Conservation (phyloP, 2,329 filamentous ascomycete species). For the Pestalotiopsis sp. region DNA sequence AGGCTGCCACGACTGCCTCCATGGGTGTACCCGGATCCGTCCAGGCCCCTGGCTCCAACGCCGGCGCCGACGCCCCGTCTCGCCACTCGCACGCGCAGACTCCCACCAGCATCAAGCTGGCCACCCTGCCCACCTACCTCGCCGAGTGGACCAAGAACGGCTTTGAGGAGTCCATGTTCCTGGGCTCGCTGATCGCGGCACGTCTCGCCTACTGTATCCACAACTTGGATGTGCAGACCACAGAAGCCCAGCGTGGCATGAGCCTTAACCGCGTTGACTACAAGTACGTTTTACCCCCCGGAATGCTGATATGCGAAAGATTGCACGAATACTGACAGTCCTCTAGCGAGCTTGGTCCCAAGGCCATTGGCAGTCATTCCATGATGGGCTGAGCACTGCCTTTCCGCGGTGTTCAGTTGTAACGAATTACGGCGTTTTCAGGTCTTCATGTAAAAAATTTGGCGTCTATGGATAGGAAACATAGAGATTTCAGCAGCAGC, state of each 20-base stretch:
- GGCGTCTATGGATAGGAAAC: not conserved
- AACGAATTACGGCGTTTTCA: not conserved
- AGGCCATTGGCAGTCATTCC: conserved; percentile 55
- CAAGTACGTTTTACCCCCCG: conserved; percentile 49
- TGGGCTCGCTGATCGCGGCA: conserved; percentile 85
- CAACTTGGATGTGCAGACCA: conserved; percentile 54
- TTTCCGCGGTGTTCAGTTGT: not conserved
- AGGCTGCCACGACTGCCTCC: conserved; percentile 82
- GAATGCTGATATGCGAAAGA: not conserved
- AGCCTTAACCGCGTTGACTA: conserved; percentile 62
- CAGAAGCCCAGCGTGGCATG: conserved; percentile 58
- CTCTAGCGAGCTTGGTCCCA: conserved; percentile 54
- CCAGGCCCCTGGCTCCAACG: conserved; percentile 42
- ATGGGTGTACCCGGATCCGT: conserved; percentile 44
- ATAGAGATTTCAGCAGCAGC: not conserved
- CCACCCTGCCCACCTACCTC: conserved; percentile 81
- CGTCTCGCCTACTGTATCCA: conserved; percentile 61
- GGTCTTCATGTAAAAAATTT: not conserved
- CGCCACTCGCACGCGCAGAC: conserved; percentile 67
- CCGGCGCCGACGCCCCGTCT: conserved; percentile 42
- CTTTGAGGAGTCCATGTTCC: conserved; percentile 81
- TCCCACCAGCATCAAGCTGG: conserved; percentile 80
- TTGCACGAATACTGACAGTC: conserved; percentile 17
- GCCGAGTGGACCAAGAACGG: conserved; percentile 85
- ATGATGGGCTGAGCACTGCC: conserved; percentile 45